Base-by-base conservation (phyloP, 306 rosid species). In the Pyrus betulifolia region DNA sequence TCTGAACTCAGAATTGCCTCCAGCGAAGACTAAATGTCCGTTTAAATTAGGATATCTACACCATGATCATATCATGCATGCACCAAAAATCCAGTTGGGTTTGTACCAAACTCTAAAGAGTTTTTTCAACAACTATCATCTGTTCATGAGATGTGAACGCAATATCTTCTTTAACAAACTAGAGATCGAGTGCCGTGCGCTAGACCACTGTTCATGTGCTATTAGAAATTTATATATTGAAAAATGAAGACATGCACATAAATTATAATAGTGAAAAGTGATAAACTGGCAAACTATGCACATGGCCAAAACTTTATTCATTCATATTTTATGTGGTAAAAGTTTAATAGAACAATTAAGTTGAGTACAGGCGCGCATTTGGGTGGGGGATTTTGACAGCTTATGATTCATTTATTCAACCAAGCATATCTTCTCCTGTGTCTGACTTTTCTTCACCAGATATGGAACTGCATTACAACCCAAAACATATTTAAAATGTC, bases 391-490 rank as follows among this genome's bases (percentile, higher is more conserved):
- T 8, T 77, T 49, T 67, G 40, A 63, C 46, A 74, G 62, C 63
- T 17, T 64, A 31, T 44, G 9, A 72, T 54, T 49, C 74, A 72
- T 23, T 13, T 60, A 11, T 60, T n/a, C 68, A 54, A 70, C 69
- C 62, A 44, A 52, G 72, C 70, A 59, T 27, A 6, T 63, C 55
- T 63, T 63, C 67, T 57, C 27, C 77, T 17, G 42, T 66, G 57
- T 54, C 15, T 2, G 19, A 10, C 60, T 27, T 18, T 46, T 33
- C 72, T 46, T 86, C 76, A 84, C 88, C 89, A 89, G 67, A 23
- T 68, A 49, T 49, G 17, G 78, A 87, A 91, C 93, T 89, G 88
- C 93, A 86, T 82, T 10, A 28, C 49, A 73, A 63, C 31, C 52
- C 49, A 49, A 62, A 77, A 23, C n/a, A n/a, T 27, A 25, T 15